A percentile compares a stretch with the other conserved stretches of the same genome.
phyloP scores from a whole-genome alignment of 140 eudicot species.

The Flaveria floridana region DNA sequence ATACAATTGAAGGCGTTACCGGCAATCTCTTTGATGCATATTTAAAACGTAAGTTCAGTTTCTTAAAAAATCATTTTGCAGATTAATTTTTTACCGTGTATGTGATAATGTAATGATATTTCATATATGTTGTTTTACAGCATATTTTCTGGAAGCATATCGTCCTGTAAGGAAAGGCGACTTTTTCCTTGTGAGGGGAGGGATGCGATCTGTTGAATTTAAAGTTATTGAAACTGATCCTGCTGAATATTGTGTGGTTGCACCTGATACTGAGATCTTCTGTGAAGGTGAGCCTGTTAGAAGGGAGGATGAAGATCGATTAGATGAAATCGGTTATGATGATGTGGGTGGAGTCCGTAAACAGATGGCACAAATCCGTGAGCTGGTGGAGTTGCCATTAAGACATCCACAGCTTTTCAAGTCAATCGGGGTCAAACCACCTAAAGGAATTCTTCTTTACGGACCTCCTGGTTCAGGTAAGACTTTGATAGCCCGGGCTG shows the following conservation, averaged over 20 bases:
- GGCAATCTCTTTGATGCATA: constrained; percentile 75
- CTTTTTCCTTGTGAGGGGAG: constrained; percentile 71
- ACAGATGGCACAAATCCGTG: constrained; percentile 87
- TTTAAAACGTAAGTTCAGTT: constrained; percentile 54
- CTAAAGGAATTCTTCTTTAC: constrained; percentile 75
- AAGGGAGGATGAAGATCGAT: constrained; percentile 72
- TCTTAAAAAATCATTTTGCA: too few relatives aligned
- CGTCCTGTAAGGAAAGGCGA: constrained; percentile 72
- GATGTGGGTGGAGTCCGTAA: constrained; percentile 91
- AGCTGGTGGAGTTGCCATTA: constrained; percentile 73
- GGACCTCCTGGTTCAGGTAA: constrained; percentile 91
- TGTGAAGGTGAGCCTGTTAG: constrained; percentile 82
- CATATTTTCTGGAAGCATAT: constrained; percentile 71
- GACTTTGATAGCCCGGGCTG: constrained; percentile 74
- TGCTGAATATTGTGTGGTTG: constrained; percentile 73
- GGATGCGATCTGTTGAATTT: constrained; percentile 74
- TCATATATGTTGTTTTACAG: constrained; percentile 32
- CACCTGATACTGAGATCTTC: constrained; percentile 87
- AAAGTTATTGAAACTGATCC: constrained; percentile 76
- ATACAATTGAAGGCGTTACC: constrained; percentile 71
- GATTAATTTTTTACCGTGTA: background rate
- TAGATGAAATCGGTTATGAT: constrained; percentile 79
- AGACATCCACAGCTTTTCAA: constrained; percentile 82
- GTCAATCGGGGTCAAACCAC: constrained; percentile 82
- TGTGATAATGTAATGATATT: background rate